A percentile compares a stretch with the other conserved stretches of the same genome.
Conservation (phyloP, 768 basidiomycete genomes). For the Phaeotremella skinneri region DNA sequence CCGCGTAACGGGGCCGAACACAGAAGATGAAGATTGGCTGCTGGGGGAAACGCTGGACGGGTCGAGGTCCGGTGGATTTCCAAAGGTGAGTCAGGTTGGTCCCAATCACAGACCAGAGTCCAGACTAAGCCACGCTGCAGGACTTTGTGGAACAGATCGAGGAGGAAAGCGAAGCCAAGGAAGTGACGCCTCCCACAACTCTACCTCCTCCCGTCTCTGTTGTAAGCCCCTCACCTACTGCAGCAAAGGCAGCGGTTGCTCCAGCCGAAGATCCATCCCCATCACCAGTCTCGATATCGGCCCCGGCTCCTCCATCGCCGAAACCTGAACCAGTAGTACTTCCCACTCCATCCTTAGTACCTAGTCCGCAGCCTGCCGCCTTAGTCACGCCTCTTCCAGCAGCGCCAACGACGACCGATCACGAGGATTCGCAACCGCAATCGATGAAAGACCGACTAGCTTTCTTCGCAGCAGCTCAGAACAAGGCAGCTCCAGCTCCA, state of each 20-base stretch:
- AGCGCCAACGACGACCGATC: constrained; percentile 17
- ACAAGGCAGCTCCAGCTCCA: constrained; percentile 33
- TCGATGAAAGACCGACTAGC: constrained; percentile 50
- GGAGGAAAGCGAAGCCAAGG: constrained; percentile 17
- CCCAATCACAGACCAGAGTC: constrained; percentile 1
- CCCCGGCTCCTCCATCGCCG: constrained; percentile 11
- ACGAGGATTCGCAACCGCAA: constrained; percentile 2
- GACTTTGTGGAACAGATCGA: constrained; percentile 46
- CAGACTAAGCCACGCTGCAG: constrained; percentile 13
- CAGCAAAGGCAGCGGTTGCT: constrained; percentile 7
- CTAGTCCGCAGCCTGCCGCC: not conserved
- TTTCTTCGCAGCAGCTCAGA: constrained; percentile 45
- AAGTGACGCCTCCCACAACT: constrained; percentile 10
- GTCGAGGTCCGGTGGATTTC: constrained; percentile 46
- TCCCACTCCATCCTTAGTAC: constrained; percentile 6
- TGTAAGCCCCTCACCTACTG: constrained; percentile 17
- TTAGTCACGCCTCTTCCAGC: not conserved
- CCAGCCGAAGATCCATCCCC: constrained; percentile 6
- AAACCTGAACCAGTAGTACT: constrained; percentile 11
- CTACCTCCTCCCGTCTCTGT: constrained; percentile 20
- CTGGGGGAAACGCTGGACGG: constrained; percentile 49
- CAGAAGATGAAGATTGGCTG: constrained; percentile 51
- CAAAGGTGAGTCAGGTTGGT: constrained; percentile 35
- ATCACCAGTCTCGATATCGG: constrained; percentile 9
- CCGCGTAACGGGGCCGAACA: constrained; percentile 45